Conservation (phyloP, 148 eudicot species). For the Agrostemma githago region DNA sequence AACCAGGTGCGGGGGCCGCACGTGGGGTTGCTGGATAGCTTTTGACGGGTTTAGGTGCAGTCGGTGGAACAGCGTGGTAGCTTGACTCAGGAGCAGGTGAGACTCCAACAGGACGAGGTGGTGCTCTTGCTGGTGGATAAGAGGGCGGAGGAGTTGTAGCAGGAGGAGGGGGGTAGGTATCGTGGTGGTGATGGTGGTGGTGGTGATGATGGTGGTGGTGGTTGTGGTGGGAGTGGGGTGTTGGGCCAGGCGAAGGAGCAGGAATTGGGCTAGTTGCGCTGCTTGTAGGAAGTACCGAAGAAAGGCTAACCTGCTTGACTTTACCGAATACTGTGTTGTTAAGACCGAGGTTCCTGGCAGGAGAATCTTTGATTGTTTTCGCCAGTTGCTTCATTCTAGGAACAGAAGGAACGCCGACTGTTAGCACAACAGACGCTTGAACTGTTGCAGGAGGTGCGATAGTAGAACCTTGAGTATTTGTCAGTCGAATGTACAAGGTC, state of each 20-base stretch:
- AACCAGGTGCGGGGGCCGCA: constrained; percentile 35
- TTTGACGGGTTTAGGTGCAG: constrained; percentile 37
- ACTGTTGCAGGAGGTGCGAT: constrained; percentile 74
- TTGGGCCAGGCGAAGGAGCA: constrained; percentile 60
- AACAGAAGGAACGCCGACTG: constrained; percentile 55
- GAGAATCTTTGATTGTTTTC: constrained; percentile 68
- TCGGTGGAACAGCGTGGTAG: constrained; percentile 39
- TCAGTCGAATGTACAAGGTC: constrained; percentile 80
- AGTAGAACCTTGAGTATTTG: constrained; percentile 81
- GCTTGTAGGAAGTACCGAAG: constrained; percentile 56
- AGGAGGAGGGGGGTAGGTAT: constrained; percentile 42
- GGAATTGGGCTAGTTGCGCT: constrained; percentile 46
- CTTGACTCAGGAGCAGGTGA: constrained; percentile 31
- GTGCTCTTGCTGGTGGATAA: constrained; percentile 31
- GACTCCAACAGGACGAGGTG: constrained; percentile 28
- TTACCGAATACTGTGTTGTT: constrained; percentile 82
- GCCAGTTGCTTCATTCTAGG: constrained; percentile 86
- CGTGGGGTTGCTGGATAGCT: constrained; percentile 25
- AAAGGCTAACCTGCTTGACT: constrained; percentile 89
- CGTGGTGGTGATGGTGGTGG: constrained; percentile 52
- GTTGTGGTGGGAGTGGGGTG: constrained; percentile 28
- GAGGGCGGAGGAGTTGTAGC: constrained; percentile 40
- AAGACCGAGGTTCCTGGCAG: constrained; percentile 79
- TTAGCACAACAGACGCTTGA: constrained; percentile 58
- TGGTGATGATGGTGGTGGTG: constrained; percentile 60